These are phyloP conservation scores for Globisporangium apiculatum DNA, from an alignment of 352 stramenopile genomes.

Conservation along the genomic window DNA sequence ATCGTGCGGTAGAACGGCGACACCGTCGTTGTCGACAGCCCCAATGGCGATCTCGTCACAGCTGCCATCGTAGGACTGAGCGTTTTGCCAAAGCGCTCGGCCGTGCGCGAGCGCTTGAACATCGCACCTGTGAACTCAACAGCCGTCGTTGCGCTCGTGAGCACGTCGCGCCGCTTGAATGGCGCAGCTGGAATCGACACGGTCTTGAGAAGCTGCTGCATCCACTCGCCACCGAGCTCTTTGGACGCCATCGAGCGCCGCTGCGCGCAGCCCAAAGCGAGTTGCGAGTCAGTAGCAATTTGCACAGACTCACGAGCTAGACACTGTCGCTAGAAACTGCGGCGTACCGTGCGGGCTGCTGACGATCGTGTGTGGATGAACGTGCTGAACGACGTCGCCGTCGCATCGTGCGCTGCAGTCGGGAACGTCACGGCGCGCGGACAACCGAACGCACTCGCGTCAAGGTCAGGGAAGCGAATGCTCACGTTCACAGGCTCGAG, in stretches of 20 bases:
- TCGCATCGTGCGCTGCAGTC: conserved; percentile 16
- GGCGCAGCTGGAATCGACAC: conserved; percentile 10
- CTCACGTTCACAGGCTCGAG: conserved; percentile 11
- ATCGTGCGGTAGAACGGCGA: conserved; percentile 33
- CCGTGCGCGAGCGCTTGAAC: conserved; percentile 36
- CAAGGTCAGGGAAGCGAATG: conserved; percentile 25
- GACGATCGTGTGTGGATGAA: conserved; percentile 6
- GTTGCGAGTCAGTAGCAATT: not conserved
- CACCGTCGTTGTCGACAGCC: not conserved
- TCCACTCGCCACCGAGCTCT: conserved; percentile 18
- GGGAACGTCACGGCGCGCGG: conserved; percentile 24
- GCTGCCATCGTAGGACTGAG: too few relatives aligned
- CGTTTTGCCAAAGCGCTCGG: conserved; percentile 22
- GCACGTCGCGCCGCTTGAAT: conserved; percentile 15
- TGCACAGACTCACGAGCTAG: not conserved
- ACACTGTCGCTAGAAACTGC: not conserved
- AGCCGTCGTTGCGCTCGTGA: not conserved
- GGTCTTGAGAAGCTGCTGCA: conserved; percentile 22
- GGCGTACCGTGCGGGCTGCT: not conserved
- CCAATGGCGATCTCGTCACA: not conserved
- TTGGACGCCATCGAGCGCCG: conserved; percentile 6
- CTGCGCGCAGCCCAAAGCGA: too few relatives aligned
- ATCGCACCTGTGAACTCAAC: conserved; percentile 5
- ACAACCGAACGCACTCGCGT: conserved; percentile 19
- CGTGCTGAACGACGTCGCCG: conserved; percentile 24